phyloP scores from a whole-genome alignment of 768 basidiomycete species.

The Lentinula guzmanii region DNA sequence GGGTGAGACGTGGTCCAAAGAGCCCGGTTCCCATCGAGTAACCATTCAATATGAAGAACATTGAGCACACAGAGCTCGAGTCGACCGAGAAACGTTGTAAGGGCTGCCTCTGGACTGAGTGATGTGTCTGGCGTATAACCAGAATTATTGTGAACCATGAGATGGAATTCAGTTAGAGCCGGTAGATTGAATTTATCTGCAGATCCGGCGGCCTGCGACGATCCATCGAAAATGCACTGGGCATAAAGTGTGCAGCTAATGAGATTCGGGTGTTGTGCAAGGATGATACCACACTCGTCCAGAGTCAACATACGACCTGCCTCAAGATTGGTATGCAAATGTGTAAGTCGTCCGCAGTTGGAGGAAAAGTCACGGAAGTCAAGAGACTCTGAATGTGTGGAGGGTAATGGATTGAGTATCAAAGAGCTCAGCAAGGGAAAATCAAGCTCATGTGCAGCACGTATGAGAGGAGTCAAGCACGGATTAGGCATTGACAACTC shows the following conservation, averaged over 20 bases:
- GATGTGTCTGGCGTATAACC: background rate
- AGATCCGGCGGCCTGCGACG: background rate
- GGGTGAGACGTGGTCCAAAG: constrained; percentile 14
- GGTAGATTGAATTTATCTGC: constrained; percentile 18
- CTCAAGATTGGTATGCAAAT: constrained; percentile 30
- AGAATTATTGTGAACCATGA: constrained; percentile 22
- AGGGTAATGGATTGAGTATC: constrained; percentile 19
- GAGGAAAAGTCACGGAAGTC: constrained; percentile 21
- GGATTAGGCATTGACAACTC: constrained; percentile 26
- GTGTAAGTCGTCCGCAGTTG: constrained; percentile 34
- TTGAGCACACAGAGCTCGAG: constrained; percentile 24
- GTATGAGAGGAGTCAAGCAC: constrained; percentile 16
- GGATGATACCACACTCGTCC: constrained; percentile 27
- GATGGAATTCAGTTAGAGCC: constrained; percentile 23
- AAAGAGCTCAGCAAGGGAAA: constrained; percentile 26
- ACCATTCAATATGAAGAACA: constrained; percentile 29
- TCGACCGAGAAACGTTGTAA: constrained; percentile 25
- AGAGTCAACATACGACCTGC: constrained; percentile 26
- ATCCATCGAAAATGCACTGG: constrained; percentile 20
- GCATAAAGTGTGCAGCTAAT: constrained; percentile 25
- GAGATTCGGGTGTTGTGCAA: constrained; percentile 26
- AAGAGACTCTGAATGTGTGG: constrained; percentile 16
- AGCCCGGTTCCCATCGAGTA: constrained; percentile 11
- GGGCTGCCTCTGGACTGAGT: constrained; percentile 8
- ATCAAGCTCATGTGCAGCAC: constrained; percentile 12